Evolutionary conservation across 352 stramenopile genomes (phyloP), one percentile per base, ranked within the genome.

Genomic region (Pythium myriotylum): DNA sequence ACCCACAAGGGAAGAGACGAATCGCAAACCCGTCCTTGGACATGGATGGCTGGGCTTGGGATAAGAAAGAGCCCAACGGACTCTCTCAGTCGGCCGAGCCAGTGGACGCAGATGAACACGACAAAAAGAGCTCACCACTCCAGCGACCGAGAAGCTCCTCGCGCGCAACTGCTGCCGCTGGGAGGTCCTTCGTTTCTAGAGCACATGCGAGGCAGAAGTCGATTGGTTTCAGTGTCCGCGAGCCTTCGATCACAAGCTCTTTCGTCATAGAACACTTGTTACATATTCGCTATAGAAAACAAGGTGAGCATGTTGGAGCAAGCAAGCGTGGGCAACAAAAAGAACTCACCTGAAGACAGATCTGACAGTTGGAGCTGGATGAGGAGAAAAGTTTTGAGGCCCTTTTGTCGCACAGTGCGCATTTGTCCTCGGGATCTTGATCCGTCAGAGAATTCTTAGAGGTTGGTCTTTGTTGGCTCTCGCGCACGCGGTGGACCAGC

Each of bases 401-500:
- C 2, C 17, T 19, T 17, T 54, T 59, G 29, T 10, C 20, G 24
- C 59, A 67, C 17, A 51, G 17, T 9, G 14, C 33, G 33, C 50
- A 67, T 12, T 32, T 10, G 16, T 41, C 19, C 13, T 57, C 35
- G 29, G 20, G 13, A 23, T n/a, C 35, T 51, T 17, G 23, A 24
- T 35, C 29, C 29, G 10, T 10, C 29, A 35, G 5, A 35, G 29
- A 35, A 10, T 35, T 10, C 29, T 35, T 10, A 10, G 5, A 35
- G 29, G 5, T 10, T 35, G 5, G 29, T 35, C 29, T 35, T 10
- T 10, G 29, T 35, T 10, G 29, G 10, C 29, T 35, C 29, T 32
- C 6, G 33, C 24, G 37, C 52, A 78, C 27, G 33, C 74, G 70
- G 60, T 70, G 81, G 24, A 65, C 50, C 45, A 85, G 49, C 20